phyloP scores from a whole-genome alignment of 257 asterid genomes.

The Solanum chaucha region DNA sequence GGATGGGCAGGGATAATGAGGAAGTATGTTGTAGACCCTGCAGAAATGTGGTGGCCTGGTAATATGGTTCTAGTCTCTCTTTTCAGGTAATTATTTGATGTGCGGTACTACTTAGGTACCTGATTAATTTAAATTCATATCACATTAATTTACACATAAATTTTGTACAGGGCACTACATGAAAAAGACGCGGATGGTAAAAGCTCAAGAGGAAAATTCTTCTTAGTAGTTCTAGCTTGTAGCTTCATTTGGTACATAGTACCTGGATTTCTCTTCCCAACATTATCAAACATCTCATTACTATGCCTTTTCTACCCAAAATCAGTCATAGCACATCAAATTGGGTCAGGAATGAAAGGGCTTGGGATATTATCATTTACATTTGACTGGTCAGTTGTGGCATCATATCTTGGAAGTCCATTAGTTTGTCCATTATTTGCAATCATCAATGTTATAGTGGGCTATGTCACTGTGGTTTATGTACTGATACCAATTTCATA shows the following conservation, averaged over 20 bases:
- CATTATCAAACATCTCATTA: neutral
- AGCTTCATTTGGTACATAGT: conserved; percentile 4
- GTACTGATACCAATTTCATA: neutral
- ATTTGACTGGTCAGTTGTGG: neutral
- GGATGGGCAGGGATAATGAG: conserved; percentile 3
- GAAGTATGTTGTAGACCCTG: neutral
- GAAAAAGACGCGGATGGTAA: neutral
- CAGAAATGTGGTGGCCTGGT: conserved; percentile 5
- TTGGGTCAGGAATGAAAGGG: conserved; percentile 3
- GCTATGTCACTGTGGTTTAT: neutral
- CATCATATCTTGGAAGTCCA: conserved; percentile 3
- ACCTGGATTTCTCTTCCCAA: neutral
- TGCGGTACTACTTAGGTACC: neutral
- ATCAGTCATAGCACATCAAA: conserved; percentile 1
- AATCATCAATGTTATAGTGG: neutral
- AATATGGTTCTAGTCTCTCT: neutral
- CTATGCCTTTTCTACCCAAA: neutral
- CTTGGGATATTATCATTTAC: neutral
- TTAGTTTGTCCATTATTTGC: neutral
- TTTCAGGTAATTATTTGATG: neutral
- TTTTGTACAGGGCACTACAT: neutral
- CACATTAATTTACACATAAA: no score
- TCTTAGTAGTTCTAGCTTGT: neutral
- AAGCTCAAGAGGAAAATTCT: neutral
- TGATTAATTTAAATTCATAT: neutral